Base-by-base conservation (phyloP, 2,329 filamentous ascomycete genomes). In the Apiospora kogelbergensis region DNA sequence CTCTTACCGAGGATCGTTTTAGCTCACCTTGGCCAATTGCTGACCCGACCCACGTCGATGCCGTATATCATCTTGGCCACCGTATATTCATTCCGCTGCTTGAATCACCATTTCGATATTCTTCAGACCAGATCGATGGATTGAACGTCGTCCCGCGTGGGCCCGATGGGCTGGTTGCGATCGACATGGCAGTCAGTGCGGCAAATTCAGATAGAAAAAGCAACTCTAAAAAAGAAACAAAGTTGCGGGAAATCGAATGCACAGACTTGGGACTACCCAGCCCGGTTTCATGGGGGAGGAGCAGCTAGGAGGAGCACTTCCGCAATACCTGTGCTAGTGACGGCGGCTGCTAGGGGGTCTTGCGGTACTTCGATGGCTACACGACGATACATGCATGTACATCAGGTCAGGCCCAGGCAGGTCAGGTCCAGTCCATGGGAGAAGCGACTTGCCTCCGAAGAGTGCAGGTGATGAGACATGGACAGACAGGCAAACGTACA, bases 231-330 rank as follows among this genome's bases (percentile, higher is more conserved):
- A 48, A 40, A 40, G 33, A 48, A 40, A 41, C 40, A 45, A 65
- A 65, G 40, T 42, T 42, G 63, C 37, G 63, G 42, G 63, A 45
- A 65, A 37, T 13, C n/a, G 26, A 33, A 65, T 42, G 63, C 40
- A 65, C 37, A 65, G 63, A 45, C 53, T 60, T 33, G 26, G 7
- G 17, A 20, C 53, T 60, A 60, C 53, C 53, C 53, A 60, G 53
- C 53, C 53, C 30, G 53, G 53, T 60, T 60, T 60, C 53, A 60
- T 60, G 53, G 53, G 53, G 53, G 53, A 60, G 53, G 30, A 57
- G 48, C 40, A 42, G 17, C 40, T 15, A 15, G 9, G 37, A 33
- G 7, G 33, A 33, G 33, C 33, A 7, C 3, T 33, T 4, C 33
- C 40, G 33, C 33, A 7, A 33, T 33, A 33, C 33, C 40, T 42